Base-by-base conservation (phyloP, 345 rosid genomes). In the Hevea brasiliensis region DNA sequence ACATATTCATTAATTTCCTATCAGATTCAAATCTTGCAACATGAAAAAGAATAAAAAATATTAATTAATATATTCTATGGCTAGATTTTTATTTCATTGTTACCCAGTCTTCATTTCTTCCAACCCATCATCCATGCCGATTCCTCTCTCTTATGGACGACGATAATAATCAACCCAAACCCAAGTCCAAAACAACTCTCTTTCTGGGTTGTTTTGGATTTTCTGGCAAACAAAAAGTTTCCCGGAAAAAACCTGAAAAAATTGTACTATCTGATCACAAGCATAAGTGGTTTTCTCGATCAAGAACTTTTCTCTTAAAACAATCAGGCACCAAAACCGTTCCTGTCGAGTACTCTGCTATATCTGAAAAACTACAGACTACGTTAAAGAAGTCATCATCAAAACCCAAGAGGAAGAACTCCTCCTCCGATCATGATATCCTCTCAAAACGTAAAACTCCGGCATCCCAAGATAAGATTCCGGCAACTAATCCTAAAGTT, bases 151-250 rank as follows among this genome's bases (percentile, higher is more conserved):
- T 72, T 64, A 83, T 85, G 88, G 83, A 83, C 40, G 75, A 72
- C 47, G 55, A 18, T 48, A 77, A 35, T 45, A 77, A 35, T 45
- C 61, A 67, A 74, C 32, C 21, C 72, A 50, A 68, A n/a, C 57
- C 37, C 37, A 32, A 32, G 3, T 32, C 37, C n/a, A 50, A 17
- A 50, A 21, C 78, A 60, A 27, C 72, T 23, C 68, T 68, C 47
- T 82, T 89, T 67, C 78, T 85, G 1, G 51, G 77, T 24, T 87
- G 91, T 77, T 86, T 89, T 56, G 89, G 94, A 27, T 67, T 79
- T 37, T 72, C 82, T 69, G n/a, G 72, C 54, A 73, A 80, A 59
- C n/a, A 21, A 5, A 2, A 17, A 12, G 29, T 17, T 20, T 50
- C 70, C 58, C 18, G 56, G 32, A 35, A 62, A 35, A 77, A 78